Evolutionary conservation across 805 yeast species (phyloP).

Genomic region (Pichia exigua): DNA sequence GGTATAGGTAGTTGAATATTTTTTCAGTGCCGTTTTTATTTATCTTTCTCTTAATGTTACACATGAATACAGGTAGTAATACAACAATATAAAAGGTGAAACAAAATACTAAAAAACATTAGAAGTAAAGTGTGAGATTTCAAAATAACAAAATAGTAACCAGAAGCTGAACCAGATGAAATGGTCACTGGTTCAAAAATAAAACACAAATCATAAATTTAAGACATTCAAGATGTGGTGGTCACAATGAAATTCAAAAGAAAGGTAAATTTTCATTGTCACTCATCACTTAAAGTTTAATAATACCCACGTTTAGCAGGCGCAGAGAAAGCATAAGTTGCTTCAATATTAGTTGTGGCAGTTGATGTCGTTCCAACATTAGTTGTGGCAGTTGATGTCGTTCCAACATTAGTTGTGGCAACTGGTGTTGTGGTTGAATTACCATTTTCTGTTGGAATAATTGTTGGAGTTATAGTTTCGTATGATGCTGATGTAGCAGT

Average conservation of each 20-base stretch:
- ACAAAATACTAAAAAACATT: background rate
- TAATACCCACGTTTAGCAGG: background rate
- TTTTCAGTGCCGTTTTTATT: background rate
- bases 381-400: background rate
- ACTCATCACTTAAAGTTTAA: background rate
- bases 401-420: too few relatives aligned
- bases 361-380: background rate
- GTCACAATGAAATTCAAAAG: background rate
- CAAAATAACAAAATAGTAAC: background rate
- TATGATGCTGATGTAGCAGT: background rate
- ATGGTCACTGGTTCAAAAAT: background rate
- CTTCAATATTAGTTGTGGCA: background rate
- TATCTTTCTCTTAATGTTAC: background rate
- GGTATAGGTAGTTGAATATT: background rate
- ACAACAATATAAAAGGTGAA: background rate
- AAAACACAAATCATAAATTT: background rate
- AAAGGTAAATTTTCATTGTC: background rate
- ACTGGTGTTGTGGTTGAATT: background rate
- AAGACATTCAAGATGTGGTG: background rate
- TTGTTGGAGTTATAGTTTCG: too few relatives aligned
- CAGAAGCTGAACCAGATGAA: background rate
- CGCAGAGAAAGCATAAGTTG: background rate
- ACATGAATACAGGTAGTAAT: background rate
- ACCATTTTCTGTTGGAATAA: background rate
- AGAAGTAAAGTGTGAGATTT: background rate